Base-by-base conservation (phyloP, 78 protist genomes). In the Mastigamoeba balamuthi region DNA sequence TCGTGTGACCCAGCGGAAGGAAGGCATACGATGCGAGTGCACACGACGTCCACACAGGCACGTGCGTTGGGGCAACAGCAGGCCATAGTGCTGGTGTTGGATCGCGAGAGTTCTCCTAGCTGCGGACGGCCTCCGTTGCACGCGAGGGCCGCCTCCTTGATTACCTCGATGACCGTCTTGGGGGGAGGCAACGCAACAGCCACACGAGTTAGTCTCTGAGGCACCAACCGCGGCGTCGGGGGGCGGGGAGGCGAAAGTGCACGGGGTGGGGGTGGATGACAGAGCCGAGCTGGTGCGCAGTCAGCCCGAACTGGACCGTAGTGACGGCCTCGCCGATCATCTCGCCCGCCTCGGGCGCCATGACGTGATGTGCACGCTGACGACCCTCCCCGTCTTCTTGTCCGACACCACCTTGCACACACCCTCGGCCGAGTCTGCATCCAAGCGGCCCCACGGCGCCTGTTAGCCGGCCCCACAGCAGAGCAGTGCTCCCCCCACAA, bases 181-280 rank as follows among this genome's bases (percentile, higher is more conserved):
- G 39, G 5, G 6, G 1, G 1, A 5, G n/a, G 3, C 64, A 8
- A 37, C 1, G 9, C 40, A 33, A 39, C 25, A 41, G 4, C 25
- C 41, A 10, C 7, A 4, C 1, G 35, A 1, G 38, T 6, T 1
- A 6, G 7, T 1, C 65, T 3, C 7, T 3, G 17, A 3, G 10
- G 33, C 52, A 25, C 39, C 0, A 8, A 64, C 2, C 39, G 5
- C 40, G 40, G 63, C 4, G 53, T 4, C 10, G 23, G 39, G 33
- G n/a, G 1, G n/a, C 1, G 9, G 0, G 29, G 7, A 1, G 5
- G 41, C 0, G 67, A 1, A 4, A 33, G 23, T 75, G 8, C 29
- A 81, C 81, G 58, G 99, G 99, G 89, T 97, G 99, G 6, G 98
- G 98, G 71, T 97, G 99, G 87, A 97, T 95, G 28, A 95, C 91